Percentiles rank a stretch among this genome's conserved stretches.
phyloP scores from a whole-genome alignment of 148 eudicot genomes.

The Heliosperma pusillum region DNA sequence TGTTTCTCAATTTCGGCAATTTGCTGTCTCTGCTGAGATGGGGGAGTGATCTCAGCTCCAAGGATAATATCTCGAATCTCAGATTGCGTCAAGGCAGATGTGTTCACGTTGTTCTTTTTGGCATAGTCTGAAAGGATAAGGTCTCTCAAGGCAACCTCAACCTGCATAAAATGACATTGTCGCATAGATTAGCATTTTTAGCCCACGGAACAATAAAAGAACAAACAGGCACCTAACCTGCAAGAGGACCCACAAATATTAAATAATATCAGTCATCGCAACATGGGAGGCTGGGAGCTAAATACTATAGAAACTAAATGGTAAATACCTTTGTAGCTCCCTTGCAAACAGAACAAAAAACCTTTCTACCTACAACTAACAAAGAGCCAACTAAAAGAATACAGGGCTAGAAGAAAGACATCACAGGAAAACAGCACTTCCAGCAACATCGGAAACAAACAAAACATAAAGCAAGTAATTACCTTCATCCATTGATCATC shows the following conservation, averaged over 20 bases:
- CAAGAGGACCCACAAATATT: neutral
- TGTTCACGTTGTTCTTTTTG: slow-evolving; percentile 96
- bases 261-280: neutral
- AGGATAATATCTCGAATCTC: slow-evolving; percentile 98
- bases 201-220: neutral
- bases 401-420: neutral
- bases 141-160: slow-evolving; percentile 98
- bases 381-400: neutral
- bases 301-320: neutral
- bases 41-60: slow-evolving; percentile 98
- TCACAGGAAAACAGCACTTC: neutral
- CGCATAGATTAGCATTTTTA: neutral
- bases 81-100: slow-evolving; percentile 93
- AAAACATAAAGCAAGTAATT: neutral
- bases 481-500: slow-evolving; percentile 99
- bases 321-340: slow-evolving; percentile 2
- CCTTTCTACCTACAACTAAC: neutral
- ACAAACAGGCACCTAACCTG: neutral
- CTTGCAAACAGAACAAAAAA: neutral
- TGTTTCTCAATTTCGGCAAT: slow-evolving; percentile 99
- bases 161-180: slow-evolving; percentile 42
- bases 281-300: neutral
- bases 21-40: slow-evolving; percentile 96
- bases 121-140: slow-evolving; percentile 96
- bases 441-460: neutral